Conservation (phyloP, 2,329 filamentous ascomycete species). For the Colletotrichum ledebouriae region DNA sequence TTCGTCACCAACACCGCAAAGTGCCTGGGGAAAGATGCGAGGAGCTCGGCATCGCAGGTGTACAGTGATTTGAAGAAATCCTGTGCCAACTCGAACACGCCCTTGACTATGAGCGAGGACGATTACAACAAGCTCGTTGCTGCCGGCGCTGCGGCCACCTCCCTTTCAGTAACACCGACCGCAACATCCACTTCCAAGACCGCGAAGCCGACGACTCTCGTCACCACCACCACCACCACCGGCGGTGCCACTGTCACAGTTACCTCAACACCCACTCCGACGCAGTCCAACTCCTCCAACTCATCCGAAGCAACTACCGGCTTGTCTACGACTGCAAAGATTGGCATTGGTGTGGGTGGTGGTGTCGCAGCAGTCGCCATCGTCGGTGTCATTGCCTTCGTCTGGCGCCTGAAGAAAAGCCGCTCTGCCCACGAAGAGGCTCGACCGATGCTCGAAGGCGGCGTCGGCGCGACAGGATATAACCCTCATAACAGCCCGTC, state of each 20-base stretch:
- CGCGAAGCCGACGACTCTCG: constrained; percentile 34
- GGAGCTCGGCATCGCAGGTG: constrained; percentile 55
- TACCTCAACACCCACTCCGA: constrained; percentile 13
- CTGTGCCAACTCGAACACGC: constrained; percentile 60
- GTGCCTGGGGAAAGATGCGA: constrained; percentile 58
- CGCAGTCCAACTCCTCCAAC: neutral
- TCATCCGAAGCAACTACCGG: constrained; percentile 25
- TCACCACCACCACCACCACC: constrained; percentile 24
- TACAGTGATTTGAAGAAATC: constrained; percentile 60
- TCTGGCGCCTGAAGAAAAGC: constrained; percentile 37
- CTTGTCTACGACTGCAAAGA: constrained; percentile 54
- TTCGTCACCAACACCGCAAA: constrained; percentile 62
- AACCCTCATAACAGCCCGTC: constrained; percentile 30
- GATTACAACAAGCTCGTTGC: constrained; percentile 54
- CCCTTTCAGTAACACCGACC: constrained; percentile 42
- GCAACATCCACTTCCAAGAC: constrained; percentile 43
- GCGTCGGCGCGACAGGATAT: constrained; percentile 13
- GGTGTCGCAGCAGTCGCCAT: constrained; percentile 47
- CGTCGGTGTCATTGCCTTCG: constrained; percentile 24
- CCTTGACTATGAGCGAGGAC: constrained; percentile 56
- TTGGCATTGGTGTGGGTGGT: constrained; percentile 57
- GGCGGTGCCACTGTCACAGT: constrained; percentile 37
- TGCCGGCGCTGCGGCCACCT: constrained; percentile 36
- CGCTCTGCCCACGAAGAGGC: constrained; percentile 40
- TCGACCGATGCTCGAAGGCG: constrained; percentile 41